Evolutionary conservation across 164 flowering plant genomes (phyloP).

Genomic region (Stephania cephalantha): DNA sequence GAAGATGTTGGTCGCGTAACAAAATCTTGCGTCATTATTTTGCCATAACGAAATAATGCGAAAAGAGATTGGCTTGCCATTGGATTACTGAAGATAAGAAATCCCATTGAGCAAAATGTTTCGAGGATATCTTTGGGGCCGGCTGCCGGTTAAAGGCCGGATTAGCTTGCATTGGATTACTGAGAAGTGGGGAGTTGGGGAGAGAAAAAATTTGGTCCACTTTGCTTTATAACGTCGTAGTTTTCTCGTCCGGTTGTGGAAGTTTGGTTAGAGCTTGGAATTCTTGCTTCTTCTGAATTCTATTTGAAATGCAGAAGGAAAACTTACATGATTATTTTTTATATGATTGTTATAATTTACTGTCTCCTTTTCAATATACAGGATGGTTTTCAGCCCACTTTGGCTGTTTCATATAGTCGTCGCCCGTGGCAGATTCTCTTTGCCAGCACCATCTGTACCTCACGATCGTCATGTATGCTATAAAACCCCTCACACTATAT

Average conservation of each 20-base stretch:
- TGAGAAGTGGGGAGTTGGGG: background rate
- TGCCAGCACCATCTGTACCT: conserved; percentile 87
- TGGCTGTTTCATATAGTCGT: conserved; percentile 86
- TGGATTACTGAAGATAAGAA: too few species aligned
- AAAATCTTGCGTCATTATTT: too few species aligned
- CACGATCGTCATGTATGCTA: conserved; percentile 78
- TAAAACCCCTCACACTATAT: background rate
- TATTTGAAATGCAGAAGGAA: background rate
- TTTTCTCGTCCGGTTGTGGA: background rate
- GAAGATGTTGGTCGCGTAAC: too few species aligned
- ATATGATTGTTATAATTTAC: background rate
- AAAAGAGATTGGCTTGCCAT: too few species aligned
- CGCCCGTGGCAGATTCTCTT: conserved; percentile 90
- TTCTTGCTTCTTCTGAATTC: background rate
- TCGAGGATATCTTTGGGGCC: background rate
- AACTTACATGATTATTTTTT: background rate
- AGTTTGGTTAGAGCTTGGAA: background rate
- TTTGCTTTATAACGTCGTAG: background rate
- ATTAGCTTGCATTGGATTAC: background rate
- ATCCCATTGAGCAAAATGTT: background rate
- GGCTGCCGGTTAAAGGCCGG: background rate
- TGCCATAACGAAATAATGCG: too few species aligned
- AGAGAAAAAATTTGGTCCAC: background rate
- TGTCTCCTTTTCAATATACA: conserved; percentile 26
- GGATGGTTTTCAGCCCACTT: conserved; percentile 69